Conservation (phyloP, 2,329 filamentous ascomycete genomes). For the Chaetomium sp. region DNA sequence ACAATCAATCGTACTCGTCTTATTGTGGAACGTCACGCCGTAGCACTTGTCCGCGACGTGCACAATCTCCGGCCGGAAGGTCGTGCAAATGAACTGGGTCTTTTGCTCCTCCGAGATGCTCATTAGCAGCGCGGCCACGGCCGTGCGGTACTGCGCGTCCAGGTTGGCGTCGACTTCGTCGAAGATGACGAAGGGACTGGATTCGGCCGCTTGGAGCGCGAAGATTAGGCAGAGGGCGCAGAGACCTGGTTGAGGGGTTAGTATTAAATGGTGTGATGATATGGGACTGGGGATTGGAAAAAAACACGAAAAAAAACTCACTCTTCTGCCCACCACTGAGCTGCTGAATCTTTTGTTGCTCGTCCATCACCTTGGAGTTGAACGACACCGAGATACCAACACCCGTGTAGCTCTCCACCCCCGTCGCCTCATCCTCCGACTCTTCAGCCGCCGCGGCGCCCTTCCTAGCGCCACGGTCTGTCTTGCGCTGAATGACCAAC, state of each 20-base stretch:
- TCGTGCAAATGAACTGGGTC: slow-evolving; percentile 94
- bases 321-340: slow-evolving; percentile 97
- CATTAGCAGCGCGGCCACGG: slow-evolving; percentile 82
- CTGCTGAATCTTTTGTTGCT: slow-evolving; percentile 96
- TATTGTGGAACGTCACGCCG: slow-evolving; percentile 87
- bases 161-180: slow-evolving; percentile 98
- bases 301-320: slow-evolving; percentile 37
- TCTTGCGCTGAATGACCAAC: slow-evolving; percentile 85
- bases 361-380: slow-evolving; percentile 91
- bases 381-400: slow-evolving; percentile 97
- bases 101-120: slow-evolving; percentile 63
- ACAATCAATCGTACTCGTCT: slow-evolving; percentile 90
- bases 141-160: slow-evolving; percentile 94
- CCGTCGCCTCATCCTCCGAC: slow-evolving; percentile 61
- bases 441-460: slow-evolving; percentile 40
- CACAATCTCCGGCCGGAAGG: slow-evolving; percentile 94
- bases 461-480: slow-evolving; percentile 58
- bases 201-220: slow-evolving; percentile 96
- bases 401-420: slow-evolving; percentile 91
- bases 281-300: not conserved
- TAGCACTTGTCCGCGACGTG: slow-evolving; percentile 96
- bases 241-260: slow-evolving; percentile 47
- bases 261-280: not conserved
- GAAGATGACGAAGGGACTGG: slow-evolving; percentile 97
- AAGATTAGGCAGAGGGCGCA: slow-evolving; percentile 97